Percentiles rank a stretch among this genome's conserved stretches.
Evolutionary conservation across 768 basidiomycete genomes (phyloP).

Genomic region (Rhodosporidiobolus sp.): DNA sequence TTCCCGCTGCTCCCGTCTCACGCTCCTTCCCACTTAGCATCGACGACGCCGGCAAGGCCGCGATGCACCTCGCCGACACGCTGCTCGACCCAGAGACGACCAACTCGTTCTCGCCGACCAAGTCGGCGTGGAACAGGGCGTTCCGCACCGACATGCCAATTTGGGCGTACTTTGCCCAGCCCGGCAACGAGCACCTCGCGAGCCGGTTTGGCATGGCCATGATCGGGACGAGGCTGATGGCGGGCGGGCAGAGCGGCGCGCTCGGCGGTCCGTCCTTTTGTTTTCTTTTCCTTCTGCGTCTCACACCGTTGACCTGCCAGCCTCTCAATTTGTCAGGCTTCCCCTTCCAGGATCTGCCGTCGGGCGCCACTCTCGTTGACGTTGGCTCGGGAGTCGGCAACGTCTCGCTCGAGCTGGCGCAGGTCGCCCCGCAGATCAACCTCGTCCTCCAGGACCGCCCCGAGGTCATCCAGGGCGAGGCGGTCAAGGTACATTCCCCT

Average conservation of each 20-base stretch:
- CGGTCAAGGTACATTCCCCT: conserved; percentile 33
- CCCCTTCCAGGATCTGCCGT: conserved; percentile 57
- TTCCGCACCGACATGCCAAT: conserved; percentile 41
- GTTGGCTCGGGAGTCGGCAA: conserved; percentile 48
- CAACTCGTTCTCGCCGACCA: conserved; percentile 29
- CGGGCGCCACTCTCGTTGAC: conserved; percentile 47
- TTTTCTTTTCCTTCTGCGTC: neutral
- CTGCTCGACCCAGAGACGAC: conserved; percentile 37
- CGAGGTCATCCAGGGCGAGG: conserved; percentile 42
- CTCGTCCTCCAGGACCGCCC: conserved; percentile 48
- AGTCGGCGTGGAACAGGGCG: conserved; percentile 46
- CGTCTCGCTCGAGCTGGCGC: conserved; percentile 42
- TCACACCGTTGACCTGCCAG: neutral
- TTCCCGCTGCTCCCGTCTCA: neutral
- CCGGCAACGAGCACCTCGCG: conserved; percentile 45
- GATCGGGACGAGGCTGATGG: conserved; percentile 8
- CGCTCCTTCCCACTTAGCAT: neutral
- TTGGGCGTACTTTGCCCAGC: conserved; percentile 46
- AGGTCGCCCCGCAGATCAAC: conserved; percentile 42
- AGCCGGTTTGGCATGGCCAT: conserved; percentile 49
- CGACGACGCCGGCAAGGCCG: conserved; percentile 26
- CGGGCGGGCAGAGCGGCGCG: neutral
- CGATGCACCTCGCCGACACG: conserved; percentile 38
- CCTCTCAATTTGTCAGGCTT: conserved; percentile 42
- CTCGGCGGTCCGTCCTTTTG: no score